Evolutionary conservation across 148 eudicot species (phyloP).

Genomic region (Rhododendron ovatum): DNA sequence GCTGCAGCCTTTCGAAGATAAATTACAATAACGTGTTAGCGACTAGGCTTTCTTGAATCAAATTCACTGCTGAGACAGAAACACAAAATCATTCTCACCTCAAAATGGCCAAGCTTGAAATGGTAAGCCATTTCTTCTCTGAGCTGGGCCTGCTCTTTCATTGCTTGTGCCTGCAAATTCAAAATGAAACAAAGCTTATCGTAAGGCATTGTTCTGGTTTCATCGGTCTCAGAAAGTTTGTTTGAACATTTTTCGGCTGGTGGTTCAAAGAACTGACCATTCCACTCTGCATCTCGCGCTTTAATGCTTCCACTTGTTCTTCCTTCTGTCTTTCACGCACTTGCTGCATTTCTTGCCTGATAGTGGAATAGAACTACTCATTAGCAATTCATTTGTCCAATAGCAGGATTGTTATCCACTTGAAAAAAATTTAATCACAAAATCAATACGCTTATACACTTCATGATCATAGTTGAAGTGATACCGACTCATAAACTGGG

Average conservation of each 20-base stretch:
- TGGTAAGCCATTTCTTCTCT: constrained; percentile 86
- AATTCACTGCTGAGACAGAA: neutral
- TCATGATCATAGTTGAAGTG: neutral
- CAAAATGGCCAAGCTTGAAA: constrained; percentile 75
- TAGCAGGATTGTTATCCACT: neutral
- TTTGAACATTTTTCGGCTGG: neutral
- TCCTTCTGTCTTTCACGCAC: constrained; percentile 87
- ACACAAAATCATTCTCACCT: constrained; percentile 41
- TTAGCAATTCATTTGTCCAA: neutral
- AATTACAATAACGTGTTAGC: neutral
- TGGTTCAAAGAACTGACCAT: constrained; percentile 40
- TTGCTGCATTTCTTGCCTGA: constrained; percentile 68
- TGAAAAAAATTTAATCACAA: neutral
- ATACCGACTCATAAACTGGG: neutral
- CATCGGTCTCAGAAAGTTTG: neutral
- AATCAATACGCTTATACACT: neutral
- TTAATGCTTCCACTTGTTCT: constrained; percentile 64
- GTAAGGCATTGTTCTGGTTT: neutral
- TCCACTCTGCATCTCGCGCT: constrained; percentile 80
- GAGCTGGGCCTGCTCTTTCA: constrained; percentile 89
- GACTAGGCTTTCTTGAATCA: neutral
- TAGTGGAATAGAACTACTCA: neutral
- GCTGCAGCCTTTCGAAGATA: constrained; percentile 65
- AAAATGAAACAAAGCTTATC: neutral
- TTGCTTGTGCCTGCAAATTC: constrained; percentile 74